Base-by-base conservation (phyloP, 805 yeast genomes). In the Kodamaea hsintzibuensis region DNA sequence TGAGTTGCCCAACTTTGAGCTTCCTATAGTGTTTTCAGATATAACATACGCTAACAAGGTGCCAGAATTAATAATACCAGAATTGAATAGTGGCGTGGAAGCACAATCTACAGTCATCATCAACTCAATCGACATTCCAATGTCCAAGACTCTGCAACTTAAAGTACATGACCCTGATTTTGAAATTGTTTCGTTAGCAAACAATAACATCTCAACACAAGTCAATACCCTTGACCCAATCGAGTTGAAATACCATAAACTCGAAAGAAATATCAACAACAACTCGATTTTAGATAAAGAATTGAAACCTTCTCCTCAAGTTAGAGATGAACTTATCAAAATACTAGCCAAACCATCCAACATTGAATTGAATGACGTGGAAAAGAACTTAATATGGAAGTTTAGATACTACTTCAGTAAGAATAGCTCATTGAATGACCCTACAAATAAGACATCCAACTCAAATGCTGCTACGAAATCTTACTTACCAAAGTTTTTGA, bases 361-460 rank as follows among this genome's bases (percentile, higher is more conserved):
- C 44, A 89, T 89, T 51, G 88, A 85, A 60, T 74, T 95, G 47
- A 81, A 86, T 5, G 92, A 88, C 50, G 85, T 86, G 64, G 97
- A 93, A 60, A 90, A 88, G 72, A 90, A 91, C 58, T 70, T 91
- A 63, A 79, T 93, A 8, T 93, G 98, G 98, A 89, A 88, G 68
- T 93, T 88, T 69, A 73, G 98, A 51, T 95, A 89, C 70, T 92
- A 85, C 68, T 74, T 74, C 57, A 70, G 77, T 52, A 73, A 68
- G 55, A 72, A 71, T 55, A 62, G 63, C 44, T 71, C 89, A 16
- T 80, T 85, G 51, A 84, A 84, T 60, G 55, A 43, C 39, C 54
- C 50, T 8, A 57, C 67, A 4, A 72, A 72, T 27, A 68, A 71
- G 49, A 74, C 70, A 43, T 83, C 83, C 62, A 30, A 30, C 35